Evolutionary conservation across 495 filamentous ascomycete species (phyloP).

Genomic region (Podospora pseudocomata): DNA sequence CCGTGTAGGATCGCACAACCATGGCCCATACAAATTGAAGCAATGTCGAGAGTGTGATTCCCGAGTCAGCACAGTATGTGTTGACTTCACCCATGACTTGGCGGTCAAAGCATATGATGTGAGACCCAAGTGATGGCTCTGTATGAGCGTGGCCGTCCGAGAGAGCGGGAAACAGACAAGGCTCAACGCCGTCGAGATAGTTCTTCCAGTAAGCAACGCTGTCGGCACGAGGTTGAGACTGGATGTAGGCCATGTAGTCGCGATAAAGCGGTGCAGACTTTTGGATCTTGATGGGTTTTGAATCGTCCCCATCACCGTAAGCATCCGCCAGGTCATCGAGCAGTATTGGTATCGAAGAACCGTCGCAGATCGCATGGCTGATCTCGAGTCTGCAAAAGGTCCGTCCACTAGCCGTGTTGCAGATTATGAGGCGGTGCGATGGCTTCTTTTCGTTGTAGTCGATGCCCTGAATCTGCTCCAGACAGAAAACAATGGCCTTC

Average conservation of each 20-base stretch:
- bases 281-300: neutral
- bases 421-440: slow-evolving; percentile 47
- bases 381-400: slow-evolving; percentile 52
- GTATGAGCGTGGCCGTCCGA: slow-evolving; percentile 9
- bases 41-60: slow-evolving; percentile 21
- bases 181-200: slow-evolving; percentile 27
- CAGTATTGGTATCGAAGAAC: slow-evolving; percentile 22
- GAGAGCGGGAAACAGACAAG: slow-evolving; percentile 30
- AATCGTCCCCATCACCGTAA: neutral
- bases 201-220: slow-evolving; percentile 24
- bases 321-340: slow-evolving; percentile 15
- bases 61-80: slow-evolving; percentile 21
- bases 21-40: slow-evolving; percentile 54
- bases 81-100: slow-evolving; percentile 13
- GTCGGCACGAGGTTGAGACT: slow-evolving; percentile 53
- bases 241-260: slow-evolving; percentile 21
- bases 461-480: slow-evolving; percentile 11
- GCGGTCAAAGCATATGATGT: slow-evolving; percentile 14
- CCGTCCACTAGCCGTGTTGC: neutral
- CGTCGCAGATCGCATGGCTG: slow-evolving; percentile 34
- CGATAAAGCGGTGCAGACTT: slow-evolving; percentile 17
- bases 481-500: neutral
- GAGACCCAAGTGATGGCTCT: slow-evolving; percentile 17
- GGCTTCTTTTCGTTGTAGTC: slow-evolving; percentile 27
- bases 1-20: slow-evolving; percentile 50